Percentiles rank a stretch among this genome's conserved stretches.
These are phyloP conservation scores for Lupinus albus DNA, from an alignment of 306 rosid genomes.

Conservation along the genomic window DNA sequence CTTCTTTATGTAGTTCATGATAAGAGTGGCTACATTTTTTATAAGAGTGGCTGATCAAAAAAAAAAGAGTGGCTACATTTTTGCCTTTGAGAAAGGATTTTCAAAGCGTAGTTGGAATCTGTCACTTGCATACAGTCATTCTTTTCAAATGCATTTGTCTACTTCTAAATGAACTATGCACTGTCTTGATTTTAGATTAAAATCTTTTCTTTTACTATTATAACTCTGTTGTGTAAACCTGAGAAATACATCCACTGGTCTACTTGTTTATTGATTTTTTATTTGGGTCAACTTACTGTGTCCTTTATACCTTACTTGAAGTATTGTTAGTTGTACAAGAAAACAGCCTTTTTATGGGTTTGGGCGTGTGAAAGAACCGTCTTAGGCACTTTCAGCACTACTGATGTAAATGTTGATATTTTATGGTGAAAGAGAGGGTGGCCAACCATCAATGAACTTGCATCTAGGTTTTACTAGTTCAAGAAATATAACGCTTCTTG, in stretches of 20 bases:
- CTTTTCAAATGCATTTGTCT: constrained; percentile 9
- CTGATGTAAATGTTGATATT: constrained; percentile 1
- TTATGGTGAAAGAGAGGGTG: constrained; percentile 24
- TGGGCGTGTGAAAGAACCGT: neutral
- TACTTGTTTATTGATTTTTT: too few species aligned
- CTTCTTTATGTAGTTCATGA: neutral
- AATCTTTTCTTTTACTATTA: constrained; percentile 6
- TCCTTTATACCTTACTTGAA: neutral
- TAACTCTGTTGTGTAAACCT: too few species aligned
- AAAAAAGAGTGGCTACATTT: constrained; percentile 16
- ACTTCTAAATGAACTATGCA: constrained; percentile 14
- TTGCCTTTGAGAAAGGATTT: constrained; percentile 7
- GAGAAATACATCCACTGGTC: too few species aligned
- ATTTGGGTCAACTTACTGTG: too few species aligned
- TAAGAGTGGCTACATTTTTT: constrained; percentile 25
- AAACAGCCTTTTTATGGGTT: neutral
- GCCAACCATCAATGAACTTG: constrained; percentile 4
- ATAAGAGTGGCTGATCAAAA: constrained; percentile 24
- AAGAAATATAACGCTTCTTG: constrained; percentile 31
- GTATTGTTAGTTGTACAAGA: too few species aligned
- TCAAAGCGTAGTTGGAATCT: constrained; percentile 15
- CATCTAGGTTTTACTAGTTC: constrained; percentile 4
- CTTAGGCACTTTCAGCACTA: constrained; percentile 12
- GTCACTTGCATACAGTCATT: constrained; percentile 2
- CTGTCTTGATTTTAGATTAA: neutral